phyloP scores from a whole-genome alignment of 345 rosid genomes.

The Euphorbia pulcherrima region DNA sequence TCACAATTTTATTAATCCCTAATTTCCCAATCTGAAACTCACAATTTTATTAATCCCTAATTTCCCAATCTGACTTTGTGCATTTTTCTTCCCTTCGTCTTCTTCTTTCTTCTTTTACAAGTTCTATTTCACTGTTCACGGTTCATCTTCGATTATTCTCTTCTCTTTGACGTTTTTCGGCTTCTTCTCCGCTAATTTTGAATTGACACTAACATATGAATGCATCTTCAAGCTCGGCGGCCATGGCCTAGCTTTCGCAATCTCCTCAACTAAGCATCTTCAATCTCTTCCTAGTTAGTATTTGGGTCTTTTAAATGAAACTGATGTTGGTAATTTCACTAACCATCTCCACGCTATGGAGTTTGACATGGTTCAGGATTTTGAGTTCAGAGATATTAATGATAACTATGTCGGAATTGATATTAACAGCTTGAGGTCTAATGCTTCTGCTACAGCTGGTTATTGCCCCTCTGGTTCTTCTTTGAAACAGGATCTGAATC shows the following conservation, averaged over 20 bases:
- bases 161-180: too few species aligned
- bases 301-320: constrained; percentile 20
- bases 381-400: constrained; percentile 24
- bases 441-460: constrained; percentile 17
- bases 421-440: constrained; percentile 21
- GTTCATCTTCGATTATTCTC: too few species aligned
- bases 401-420: constrained; percentile 28
- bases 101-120: too few species aligned
- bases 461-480: constrained; percentile 12
- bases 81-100: too few species aligned
- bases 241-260: constrained; percentile 28
- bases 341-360: constrained; percentile 22
- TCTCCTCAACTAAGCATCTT: constrained; percentile 20
- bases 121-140: too few species aligned
- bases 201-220: too few species aligned
- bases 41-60: too few species aligned
- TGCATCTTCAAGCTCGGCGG: constrained; percentile 31
- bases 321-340: constrained; percentile 14
- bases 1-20: too few species aligned
- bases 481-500: constrained; percentile 9
- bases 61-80: too few species aligned
- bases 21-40: too few species aligned
- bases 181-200: too few species aligned
- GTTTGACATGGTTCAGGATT: constrained; percentile 26
- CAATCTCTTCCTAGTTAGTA: constrained; percentile 23